phyloP scores from a whole-genome alignment of 768 basidiomycete species.

The Fibroporia radiculosa region DNA sequence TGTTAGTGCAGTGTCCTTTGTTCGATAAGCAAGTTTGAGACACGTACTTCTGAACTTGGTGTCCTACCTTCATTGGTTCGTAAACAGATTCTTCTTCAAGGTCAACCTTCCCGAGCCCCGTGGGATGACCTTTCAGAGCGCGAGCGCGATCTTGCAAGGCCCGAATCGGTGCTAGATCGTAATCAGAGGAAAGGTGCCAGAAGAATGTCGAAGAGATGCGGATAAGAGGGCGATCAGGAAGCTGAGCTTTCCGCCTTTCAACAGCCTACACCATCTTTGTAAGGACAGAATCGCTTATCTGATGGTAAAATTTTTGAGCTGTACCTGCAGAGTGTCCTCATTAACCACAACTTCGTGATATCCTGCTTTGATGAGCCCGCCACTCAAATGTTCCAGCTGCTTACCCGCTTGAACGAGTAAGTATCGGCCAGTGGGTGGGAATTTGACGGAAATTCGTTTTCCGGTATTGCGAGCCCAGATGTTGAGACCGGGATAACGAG shows the following conservation, averaged over 20 bases:
- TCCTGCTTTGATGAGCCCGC: slow-evolving; percentile 85
- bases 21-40: not conserved
- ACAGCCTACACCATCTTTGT: slow-evolving; percentile 54
- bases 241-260: slow-evolving; percentile 44
- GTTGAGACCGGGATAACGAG: slow-evolving; percentile 79
- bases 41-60: slow-evolving; percentile 76
- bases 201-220: slow-evolving; percentile 97
- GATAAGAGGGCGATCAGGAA: slow-evolving; percentile 76
- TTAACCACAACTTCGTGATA: slow-evolving; percentile 95
- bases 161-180: slow-evolving; percentile 62
- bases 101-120: slow-evolving; percentile 28
- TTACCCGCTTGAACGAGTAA: slow-evolving; percentile 94
- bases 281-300: not conserved
- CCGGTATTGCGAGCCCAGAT: slow-evolving; percentile 96
- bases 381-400: slow-evolving; percentile 83
- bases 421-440: slow-evolving; percentile 72
- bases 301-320: slow-evolving; percentile 11
- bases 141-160: slow-evolving; percentile 41
- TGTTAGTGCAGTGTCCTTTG: slow-evolving; percentile 1
- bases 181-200: slow-evolving; percentile 88
- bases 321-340: slow-evolving; percentile 62
- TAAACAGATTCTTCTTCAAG: slow-evolving; percentile 41
- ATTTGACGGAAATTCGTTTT: slow-evolving; percentile 79
- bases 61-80: slow-evolving; percentile 78
- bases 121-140: slow-evolving; percentile 31